Evolutionary conservation across 805 yeast genomes (phyloP).

Genomic region (Blastobotrys terrestris): DNA sequence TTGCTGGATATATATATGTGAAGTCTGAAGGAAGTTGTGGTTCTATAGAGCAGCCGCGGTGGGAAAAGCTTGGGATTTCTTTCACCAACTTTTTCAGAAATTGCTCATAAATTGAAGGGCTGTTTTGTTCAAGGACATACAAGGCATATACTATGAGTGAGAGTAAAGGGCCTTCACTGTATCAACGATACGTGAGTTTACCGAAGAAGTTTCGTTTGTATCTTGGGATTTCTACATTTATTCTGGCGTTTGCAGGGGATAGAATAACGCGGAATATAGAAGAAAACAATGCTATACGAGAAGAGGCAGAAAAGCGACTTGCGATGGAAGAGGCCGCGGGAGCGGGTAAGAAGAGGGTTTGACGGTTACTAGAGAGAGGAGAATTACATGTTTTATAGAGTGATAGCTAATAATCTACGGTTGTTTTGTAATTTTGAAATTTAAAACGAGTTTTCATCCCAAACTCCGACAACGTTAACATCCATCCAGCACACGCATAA

Average conservation of each 20-base stretch:
- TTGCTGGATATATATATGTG: background rate
- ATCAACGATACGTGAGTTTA: slow-evolving; percentile 16
- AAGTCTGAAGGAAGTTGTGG: too few relatives aligned
- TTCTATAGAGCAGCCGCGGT: too few relatives aligned
- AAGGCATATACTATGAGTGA: slow-evolving; percentile 1
- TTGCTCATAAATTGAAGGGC: background rate
- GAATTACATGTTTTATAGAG: background rate
- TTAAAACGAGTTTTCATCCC: too few relatives aligned
- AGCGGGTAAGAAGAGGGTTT: too few relatives aligned
- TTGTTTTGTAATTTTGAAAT: too few relatives aligned
- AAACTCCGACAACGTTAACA: too few relatives aligned
- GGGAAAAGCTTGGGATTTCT: background rate
- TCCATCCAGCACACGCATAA: too few relatives aligned
- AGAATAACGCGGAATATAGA: slow-evolving; percentile 14
- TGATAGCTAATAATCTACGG: too few relatives aligned
- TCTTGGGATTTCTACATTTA: slow-evolving; percentile 20
- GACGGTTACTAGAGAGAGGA: background rate
- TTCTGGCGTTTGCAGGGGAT: slow-evolving; percentile 19
- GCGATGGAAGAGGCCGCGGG: slow-evolving; percentile 2
- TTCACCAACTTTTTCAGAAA: background rate
- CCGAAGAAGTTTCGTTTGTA: slow-evolving; percentile 19
- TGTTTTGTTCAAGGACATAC: background rate
- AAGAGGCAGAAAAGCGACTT: slow-evolving; percentile 20
- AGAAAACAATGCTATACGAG: slow-evolving; percentile 15
- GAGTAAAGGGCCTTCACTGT: slow-evolving; percentile 5